phyloP scores from a whole-genome alignment of 495 filamentous ascomycete species.

The Antarctomyces pellizariae region DNA sequence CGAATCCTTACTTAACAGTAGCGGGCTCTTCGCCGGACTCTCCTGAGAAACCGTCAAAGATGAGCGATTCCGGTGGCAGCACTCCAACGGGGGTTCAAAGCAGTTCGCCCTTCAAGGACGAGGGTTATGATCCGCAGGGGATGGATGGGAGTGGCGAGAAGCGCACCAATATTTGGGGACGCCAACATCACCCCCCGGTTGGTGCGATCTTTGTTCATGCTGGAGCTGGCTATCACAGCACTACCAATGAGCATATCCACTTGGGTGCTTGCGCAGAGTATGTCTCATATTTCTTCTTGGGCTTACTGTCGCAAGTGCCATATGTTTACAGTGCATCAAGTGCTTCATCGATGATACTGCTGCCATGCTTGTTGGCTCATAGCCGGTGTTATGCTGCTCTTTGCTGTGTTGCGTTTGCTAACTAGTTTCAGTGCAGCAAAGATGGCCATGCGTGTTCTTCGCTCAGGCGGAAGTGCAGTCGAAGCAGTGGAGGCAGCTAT shows the following conservation, averaged over 20 bases:
- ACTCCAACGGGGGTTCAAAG: too few relatives aligned
- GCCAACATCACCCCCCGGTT: constrained; percentile 13
- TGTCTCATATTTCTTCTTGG: constrained; percentile 15
- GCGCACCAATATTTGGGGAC: constrained; percentile 4
- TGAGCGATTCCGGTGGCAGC: too few relatives aligned
- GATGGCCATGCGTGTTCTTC: constrained; percentile 56
- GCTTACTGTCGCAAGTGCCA: too few relatives aligned
- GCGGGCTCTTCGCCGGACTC: too few relatives aligned
- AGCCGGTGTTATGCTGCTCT: background rate
- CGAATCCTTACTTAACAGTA: too few relatives aligned
- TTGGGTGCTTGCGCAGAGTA: constrained; percentile 72
- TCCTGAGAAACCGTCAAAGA: too few relatives aligned
- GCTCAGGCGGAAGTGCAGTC: constrained; percentile 50
- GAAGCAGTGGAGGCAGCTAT: constrained; percentile 89
- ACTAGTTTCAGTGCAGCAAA: constrained; percentile 40
- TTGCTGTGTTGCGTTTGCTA: constrained; percentile 1
- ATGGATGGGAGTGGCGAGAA: constrained; percentile 10
- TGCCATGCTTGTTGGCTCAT: background rate
- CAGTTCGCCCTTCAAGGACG: too few relatives aligned
- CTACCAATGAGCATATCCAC: constrained; percentile 60
- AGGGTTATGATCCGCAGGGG: too few relatives aligned
- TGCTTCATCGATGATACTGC: too few relatives aligned
- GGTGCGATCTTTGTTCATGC: constrained; percentile 83
- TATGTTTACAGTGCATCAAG: too few relatives aligned
- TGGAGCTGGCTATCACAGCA: constrained; percentile 83